These are phyloP conservation scores for Dothiorella sarmentorum DNA, from an alignment of 2,329 filamentous ascomycete species.

Conservation along the genomic window DNA sequence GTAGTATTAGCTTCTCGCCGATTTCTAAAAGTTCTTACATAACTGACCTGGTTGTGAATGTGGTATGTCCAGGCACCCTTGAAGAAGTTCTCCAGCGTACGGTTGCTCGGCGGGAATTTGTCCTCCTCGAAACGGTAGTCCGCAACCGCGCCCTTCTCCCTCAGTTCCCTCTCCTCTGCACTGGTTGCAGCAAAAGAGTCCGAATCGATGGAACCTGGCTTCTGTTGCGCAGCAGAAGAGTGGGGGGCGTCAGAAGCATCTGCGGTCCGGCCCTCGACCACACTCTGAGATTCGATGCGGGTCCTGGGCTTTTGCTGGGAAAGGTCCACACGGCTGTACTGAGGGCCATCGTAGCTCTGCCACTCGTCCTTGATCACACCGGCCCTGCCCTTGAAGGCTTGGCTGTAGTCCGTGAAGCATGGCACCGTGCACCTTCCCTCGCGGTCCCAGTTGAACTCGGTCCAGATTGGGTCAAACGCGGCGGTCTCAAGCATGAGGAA, in stretches of 20 bases:
- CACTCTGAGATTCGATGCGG: conserved; percentile 8
- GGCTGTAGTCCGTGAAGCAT: conserved; percentile 52
- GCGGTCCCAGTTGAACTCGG: conserved; percentile 54
- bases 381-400: conserved; percentile 49
- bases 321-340: conserved; percentile 36
- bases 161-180: conserved; percentile 39
- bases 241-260: conserved; percentile 16
- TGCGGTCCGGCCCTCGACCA: conserved; percentile 12
- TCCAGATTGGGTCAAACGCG: conserved; percentile 57
- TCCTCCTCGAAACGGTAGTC: conserved; percentile 50
- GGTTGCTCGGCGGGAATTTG: conserved; percentile 54
- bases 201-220: conserved; percentile 26
- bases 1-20: background rate
- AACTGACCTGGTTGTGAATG: conserved; percentile 54
- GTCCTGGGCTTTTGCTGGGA: conserved; percentile 19
- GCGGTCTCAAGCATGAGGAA: conserved; percentile 57
- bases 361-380: conserved; percentile 50
- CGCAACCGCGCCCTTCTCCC: conserved; percentile 39
- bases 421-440: conserved; percentile 53
- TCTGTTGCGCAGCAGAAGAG: conserved; percentile 29
- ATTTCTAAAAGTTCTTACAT: background rate
- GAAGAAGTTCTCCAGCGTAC: conserved; percentile 56
- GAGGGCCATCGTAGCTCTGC: conserved; percentile 50
- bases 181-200: conserved; percentile 41
- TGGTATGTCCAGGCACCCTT: conserved; percentile 56